A percentile compares a stretch with the other conserved stretches of the same genome.
Evolutionary conservation across 352 stramenopile species (phyloP).

Genomic region (Saprolegnia parasitica): DNA sequence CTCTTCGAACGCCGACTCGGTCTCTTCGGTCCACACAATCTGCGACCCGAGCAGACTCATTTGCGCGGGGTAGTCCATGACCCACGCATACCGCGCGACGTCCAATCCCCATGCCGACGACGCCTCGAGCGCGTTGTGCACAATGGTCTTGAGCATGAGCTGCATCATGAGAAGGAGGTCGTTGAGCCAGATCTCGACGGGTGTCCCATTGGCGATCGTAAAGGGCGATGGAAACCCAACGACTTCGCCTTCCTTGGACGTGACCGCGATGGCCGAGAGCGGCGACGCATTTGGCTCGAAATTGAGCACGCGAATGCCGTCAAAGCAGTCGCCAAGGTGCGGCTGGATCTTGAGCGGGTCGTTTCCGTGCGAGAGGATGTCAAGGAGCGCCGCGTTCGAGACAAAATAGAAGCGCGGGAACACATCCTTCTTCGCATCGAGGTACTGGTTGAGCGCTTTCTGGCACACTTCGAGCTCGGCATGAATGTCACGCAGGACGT

Average conservation of each 20-base stretch:
- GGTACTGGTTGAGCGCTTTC: constrained; percentile 94
- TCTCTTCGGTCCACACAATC: constrained; percentile 92
- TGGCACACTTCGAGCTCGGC: constrained; percentile 93
- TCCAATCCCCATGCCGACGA: constrained; percentile 90
- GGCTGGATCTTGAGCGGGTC: constrained; percentile 76
- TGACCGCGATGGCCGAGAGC: constrained; percentile 29
- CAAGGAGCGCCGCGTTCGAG: constrained; percentile 90
- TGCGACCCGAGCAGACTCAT: constrained; percentile 85
- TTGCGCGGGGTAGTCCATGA: constrained; percentile 88
- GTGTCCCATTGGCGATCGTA: constrained; percentile 36
- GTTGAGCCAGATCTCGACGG: constrained; percentile 93
- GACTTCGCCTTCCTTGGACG: constrained; percentile 93
- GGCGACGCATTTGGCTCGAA: constrained; percentile 40
- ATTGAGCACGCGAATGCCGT: constrained; percentile 81
- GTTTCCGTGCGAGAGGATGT: constrained; percentile 94
- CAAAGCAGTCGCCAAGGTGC: constrained; percentile 89
- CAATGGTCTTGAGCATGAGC: constrained; percentile 67
- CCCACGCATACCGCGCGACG: constrained; percentile 72
- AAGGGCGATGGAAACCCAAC: constrained; percentile 75
- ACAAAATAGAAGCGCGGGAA: constrained; percentile 97
- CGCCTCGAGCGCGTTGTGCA: constrained; percentile 90
- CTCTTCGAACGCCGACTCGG: constrained; percentile 88
- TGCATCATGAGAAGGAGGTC: constrained; percentile 93
- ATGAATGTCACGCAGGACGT: constrained; percentile 75
- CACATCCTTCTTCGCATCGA: constrained; percentile 96